A percentile compares a stretch with the other conserved stretches of the same genome.
Conservation (phyloP, 495 filamentous ascomycete genomes). For the Penicillium mononematosum region DNA sequence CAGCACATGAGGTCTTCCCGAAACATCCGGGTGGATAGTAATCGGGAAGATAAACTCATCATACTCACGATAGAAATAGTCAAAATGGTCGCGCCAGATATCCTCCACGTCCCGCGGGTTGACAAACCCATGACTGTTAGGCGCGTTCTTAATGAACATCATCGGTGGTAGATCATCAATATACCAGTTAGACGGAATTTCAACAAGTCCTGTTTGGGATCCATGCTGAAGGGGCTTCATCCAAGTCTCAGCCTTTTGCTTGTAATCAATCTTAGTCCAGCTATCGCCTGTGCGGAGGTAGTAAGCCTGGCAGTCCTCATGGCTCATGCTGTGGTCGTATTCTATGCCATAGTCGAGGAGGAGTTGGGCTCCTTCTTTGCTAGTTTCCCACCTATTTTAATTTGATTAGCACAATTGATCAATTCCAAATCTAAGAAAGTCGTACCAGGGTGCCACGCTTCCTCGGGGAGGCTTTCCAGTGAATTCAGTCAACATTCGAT, state of each 20-base stretch:
- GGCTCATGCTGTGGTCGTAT: conserved; percentile 66
- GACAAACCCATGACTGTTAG: conserved; percentile 59
- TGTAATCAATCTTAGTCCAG: conserved; percentile 62
- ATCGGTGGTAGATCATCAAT: conserved; percentile 60
- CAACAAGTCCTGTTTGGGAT: conserved; percentile 55
- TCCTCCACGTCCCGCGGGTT: conserved; percentile 57
- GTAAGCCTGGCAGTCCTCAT: conserved; percentile 65
- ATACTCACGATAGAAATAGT: conserved; percentile 66
- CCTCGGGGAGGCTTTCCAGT: conserved; percentile 71
- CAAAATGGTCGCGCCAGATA: conserved; percentile 62
- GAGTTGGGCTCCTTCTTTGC: conserved; percentile 61
- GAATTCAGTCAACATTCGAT: conserved; percentile 68
- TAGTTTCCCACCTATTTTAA: conserved; percentile 57
- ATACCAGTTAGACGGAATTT: conserved; percentile 68
- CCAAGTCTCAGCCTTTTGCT: conserved; percentile 59
- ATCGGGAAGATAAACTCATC: conserved; percentile 70
- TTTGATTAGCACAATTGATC: neutral
- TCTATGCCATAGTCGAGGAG: conserved; percentile 67
- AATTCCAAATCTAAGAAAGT: neutral
- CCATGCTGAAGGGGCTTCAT: conserved; percentile 60
- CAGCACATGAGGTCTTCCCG: conserved; percentile 62
- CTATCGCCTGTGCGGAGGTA: conserved; percentile 57
- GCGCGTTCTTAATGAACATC: conserved; percentile 61
- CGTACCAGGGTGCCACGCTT: conserved; percentile 56
- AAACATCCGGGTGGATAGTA: conserved; percentile 66